phyloP scores from a whole-genome alignment of 805 yeast species.

The Sugiyamaella qingdaonensis region DNA sequence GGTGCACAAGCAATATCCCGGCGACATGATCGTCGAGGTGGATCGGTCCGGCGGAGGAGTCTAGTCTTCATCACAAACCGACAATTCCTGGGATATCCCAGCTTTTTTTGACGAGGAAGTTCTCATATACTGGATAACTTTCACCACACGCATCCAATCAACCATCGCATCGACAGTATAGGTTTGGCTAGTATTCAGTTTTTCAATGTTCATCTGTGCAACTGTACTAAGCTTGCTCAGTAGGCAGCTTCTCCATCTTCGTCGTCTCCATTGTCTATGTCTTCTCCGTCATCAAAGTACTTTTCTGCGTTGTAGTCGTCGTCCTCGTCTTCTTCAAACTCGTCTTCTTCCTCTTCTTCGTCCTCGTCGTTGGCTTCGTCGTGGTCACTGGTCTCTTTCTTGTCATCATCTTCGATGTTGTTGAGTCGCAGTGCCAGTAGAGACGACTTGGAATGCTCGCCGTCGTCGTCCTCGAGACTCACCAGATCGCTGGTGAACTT shows the following conservation, averaged over 20 bases:
- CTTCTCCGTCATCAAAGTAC: constrained; percentile 68
- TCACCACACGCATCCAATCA: too few relatives aligned
- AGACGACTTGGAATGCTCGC: constrained; percentile 11
- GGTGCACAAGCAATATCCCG: constrained; percentile 26
- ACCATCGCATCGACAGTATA: too few relatives aligned
- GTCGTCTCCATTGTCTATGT: constrained; percentile 54
- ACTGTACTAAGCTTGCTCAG: constrained; percentile 31
- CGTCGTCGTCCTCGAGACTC: constrained; percentile 32
- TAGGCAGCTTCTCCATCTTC: constrained; percentile 62
- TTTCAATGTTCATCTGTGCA: neutral
- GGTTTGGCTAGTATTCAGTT: neutral
- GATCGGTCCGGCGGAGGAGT: constrained; percentile 38
- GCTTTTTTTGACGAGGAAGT: too few relatives aligned
- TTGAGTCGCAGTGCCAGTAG: constrained; percentile 15
- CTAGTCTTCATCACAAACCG: constrained; percentile 5
- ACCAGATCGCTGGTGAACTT: constrained; percentile 36
- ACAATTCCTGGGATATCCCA: too few relatives aligned
- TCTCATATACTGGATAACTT: too few relatives aligned
- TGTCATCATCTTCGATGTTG: constrained; percentile 31
- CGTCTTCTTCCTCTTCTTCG: constrained; percentile 60
- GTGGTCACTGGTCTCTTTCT: constrained; percentile 40
- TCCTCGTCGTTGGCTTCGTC: constrained; percentile 41
- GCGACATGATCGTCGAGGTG: constrained; percentile 33
- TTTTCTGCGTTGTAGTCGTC: constrained; percentile 78
- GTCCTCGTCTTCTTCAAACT: constrained; percentile 60